phyloP scores from a whole-genome alignment of 345 rosid genomes.

The Odontarrhena argentea region DNA sequence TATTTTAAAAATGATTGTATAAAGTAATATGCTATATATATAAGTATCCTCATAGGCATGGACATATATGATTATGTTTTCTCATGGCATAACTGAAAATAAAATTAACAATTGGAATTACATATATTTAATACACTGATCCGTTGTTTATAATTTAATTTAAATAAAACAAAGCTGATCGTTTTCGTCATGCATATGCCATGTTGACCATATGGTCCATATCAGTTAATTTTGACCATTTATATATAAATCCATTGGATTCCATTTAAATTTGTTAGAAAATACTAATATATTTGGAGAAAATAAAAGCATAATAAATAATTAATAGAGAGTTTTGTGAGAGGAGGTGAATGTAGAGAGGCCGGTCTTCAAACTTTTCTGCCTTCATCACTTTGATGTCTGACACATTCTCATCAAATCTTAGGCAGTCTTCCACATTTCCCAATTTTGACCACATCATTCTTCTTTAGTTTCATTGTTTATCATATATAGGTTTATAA shows the following conservation, averaged over 20 bases:
- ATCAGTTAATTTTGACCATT: not conserved
- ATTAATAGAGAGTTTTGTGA: not conserved
- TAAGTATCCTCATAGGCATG: too few relatives aligned
- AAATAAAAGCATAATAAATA: not conserved
- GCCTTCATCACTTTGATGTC: conserved; percentile 19
- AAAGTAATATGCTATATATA: too few relatives aligned
- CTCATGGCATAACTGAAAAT: not conserved
- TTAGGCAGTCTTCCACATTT: conserved; percentile 40
- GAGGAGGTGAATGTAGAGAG: conserved; percentile 9
- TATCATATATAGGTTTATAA: not conserved
- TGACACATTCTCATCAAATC: conserved; percentile 43
- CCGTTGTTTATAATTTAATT: not conserved
- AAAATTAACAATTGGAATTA: too few relatives aligned
- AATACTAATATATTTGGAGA: not conserved
- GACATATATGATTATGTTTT: too few relatives aligned
- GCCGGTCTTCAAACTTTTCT: conserved; percentile 16
- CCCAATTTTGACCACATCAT: conserved; percentile 36
- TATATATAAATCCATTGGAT: conserved; percentile 17
- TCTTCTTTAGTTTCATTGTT: conserved; percentile 25
- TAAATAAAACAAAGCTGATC: not conserved
- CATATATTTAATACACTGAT: too few relatives aligned
- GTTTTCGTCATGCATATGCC: not conserved
- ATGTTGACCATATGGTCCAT: conserved; percentile 24
- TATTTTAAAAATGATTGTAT: too few relatives aligned
- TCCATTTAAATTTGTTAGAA: not conserved